A percentile compares a stretch with the other conserved stretches of the same genome.
Conservation (phyloP, 2,329 filamentous ascomycete genomes). For the Fusarium azukiicola region DNA sequence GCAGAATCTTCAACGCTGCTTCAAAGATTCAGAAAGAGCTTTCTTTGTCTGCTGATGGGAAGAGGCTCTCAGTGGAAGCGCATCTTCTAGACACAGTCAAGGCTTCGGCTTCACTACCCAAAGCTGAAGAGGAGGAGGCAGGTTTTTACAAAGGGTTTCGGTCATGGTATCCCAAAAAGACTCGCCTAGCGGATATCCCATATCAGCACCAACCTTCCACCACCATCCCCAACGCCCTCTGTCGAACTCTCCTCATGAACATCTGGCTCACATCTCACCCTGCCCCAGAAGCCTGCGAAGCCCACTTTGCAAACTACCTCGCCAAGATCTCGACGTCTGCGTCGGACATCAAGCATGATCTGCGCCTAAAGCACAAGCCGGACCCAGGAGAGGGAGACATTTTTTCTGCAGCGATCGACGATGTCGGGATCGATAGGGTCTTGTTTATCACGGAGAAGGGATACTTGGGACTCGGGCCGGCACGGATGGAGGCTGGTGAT, state of each 20-base stretch:
- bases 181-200: neutral
- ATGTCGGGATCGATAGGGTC: constrained; percentile 17
- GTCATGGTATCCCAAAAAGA: constrained; percentile 24
- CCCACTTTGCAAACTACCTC: constrained; percentile 26
- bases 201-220: neutral
- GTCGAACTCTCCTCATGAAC: constrained; percentile 16
- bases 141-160: neutral
- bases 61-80: neutral
- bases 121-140: neutral
- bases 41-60: constrained; percentile 1
- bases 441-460: neutral
- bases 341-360: constrained; percentile 13
- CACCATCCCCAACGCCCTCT: neutral
- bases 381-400: constrained; percentile 27
- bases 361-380: neutral
- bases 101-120: neutral
- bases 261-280: constrained; percentile 34
- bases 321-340: constrained; percentile 18
- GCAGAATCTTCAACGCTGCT: constrained; percentile 4
- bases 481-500: neutral
- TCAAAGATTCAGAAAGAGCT: neutral
- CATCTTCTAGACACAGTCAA: neutral
- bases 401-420: constrained; percentile 26
- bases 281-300: neutral
- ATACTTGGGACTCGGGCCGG: constrained; percentile 10